These are phyloP conservation scores for Cercospora sesami DNA, from an alignment of 2,329 filamentous ascomycete species.

Conservation along the genomic window DNA sequence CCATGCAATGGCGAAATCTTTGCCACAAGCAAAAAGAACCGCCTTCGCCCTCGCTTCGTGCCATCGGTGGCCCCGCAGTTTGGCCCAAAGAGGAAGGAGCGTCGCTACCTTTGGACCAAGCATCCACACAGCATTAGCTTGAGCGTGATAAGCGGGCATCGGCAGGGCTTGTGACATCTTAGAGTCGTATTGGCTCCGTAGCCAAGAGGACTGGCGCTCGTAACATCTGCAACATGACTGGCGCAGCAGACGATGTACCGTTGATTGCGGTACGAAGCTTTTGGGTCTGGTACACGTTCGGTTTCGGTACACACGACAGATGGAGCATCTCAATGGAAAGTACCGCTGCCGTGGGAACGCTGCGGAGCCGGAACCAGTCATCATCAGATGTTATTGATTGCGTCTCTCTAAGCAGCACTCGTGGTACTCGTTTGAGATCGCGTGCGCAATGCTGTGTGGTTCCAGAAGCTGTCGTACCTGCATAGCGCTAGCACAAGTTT, in stretches of 20 bases:
- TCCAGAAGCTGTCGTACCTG: constrained; percentile 10
- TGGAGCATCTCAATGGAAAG: neutral
- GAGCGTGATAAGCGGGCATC: constrained; percentile 8
- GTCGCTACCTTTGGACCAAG: neutral
- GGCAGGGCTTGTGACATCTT: constrained; percentile 15
- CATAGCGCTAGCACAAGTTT: constrained; percentile 9
- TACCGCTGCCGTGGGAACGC: neutral
- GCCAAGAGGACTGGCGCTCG: constrained; percentile 1
- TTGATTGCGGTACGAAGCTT: neutral
- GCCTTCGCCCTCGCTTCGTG: neutral
- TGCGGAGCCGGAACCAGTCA: neutral
- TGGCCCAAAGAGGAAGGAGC: constrained; percentile 9
- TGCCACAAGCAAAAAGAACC: neutral
- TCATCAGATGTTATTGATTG: neutral
- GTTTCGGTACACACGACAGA: neutral
- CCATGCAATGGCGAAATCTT: neutral
- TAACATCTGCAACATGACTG: neutral
- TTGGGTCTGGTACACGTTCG: neutral
- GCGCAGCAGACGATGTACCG: neutral
- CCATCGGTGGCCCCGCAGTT: neutral
- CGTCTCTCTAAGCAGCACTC: neutral
- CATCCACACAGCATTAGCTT: constrained; percentile 5
- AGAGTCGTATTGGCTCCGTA: constrained; percentile 7
- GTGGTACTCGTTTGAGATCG: neutral
- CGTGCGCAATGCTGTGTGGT: neutral